These are phyloP conservation scores for Chrysoporthe deuterocubensis DNA, from an alignment of 2,329 filamentous ascomycete genomes.

Conservation along the genomic window DNA sequence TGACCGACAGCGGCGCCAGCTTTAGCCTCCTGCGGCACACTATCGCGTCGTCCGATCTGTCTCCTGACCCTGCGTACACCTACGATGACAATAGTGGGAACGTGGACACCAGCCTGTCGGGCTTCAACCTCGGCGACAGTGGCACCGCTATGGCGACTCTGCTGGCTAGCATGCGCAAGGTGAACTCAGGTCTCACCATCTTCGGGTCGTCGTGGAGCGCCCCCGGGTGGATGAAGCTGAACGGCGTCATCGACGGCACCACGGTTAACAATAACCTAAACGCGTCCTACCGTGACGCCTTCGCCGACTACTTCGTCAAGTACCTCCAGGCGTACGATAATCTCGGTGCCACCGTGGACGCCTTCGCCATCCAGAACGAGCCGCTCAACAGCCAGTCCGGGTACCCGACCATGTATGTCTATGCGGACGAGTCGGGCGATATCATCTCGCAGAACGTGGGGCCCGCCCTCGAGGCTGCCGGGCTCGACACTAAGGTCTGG, in stretches of 20 bases:
- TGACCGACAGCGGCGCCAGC: conserved; percentile 43
- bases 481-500: conserved; percentile 51
- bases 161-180: conserved; percentile 41
- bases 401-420: conserved; percentile 46
- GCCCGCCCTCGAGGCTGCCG: conserved; percentile 43
- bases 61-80: conserved; percentile 43
- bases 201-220: conserved; percentile 46
- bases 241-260: conserved; percentile 40
- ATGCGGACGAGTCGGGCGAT: conserved; percentile 41
- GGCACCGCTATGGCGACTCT: conserved; percentile 45
- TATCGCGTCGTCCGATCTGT: conserved; percentile 46
- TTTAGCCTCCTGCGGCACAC: conserved; percentile 47
- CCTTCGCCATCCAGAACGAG: conserved; percentile 51
- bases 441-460: conserved; percentile 45
- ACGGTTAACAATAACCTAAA: conserved; percentile 45
- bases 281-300: conserved; percentile 40
- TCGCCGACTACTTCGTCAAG: conserved; percentile 46
- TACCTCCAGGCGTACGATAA: conserved; percentile 45
- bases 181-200: conserved; percentile 42
- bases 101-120: conserved; percentile 36
- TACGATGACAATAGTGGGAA: conserved; percentile 43
- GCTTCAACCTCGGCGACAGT: conserved; percentile 44
- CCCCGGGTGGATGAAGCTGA: conserved; percentile 48
- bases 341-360: conserved; percentile 43
- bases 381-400: conserved; percentile 45